phyloP scores from a whole-genome alignment of 768 basidiomycete genomes.

The Pulveroboletus sp. region DNA sequence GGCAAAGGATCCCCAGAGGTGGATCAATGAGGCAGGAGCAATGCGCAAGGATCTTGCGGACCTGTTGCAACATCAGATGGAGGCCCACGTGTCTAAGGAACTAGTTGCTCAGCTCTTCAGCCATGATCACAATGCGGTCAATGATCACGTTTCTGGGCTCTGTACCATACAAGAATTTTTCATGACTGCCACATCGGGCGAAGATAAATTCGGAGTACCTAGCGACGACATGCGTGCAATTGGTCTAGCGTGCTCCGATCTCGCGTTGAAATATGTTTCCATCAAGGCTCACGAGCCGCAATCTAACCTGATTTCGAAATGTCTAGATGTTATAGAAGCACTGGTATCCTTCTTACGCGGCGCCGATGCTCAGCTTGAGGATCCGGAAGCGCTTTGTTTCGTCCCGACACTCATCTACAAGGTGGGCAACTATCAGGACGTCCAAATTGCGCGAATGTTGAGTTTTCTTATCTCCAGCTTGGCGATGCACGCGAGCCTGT shows the following conservation, averaged over 20 bases:
- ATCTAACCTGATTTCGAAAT: constrained; percentile 82
- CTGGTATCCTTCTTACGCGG: constrained; percentile 71
- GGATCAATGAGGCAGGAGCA: constrained; percentile 83
- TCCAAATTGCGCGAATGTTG: not conserved
- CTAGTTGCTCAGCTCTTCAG: constrained; percentile 80
- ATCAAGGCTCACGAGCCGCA: constrained; percentile 88
- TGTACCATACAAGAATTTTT: constrained; percentile 73
- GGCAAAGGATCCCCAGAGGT: constrained; percentile 70
- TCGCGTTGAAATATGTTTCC: constrained; percentile 90
- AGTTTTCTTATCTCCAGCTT: constrained; percentile 47
- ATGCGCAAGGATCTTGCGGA: constrained; percentile 87
- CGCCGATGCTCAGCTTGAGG: constrained; percentile 73
- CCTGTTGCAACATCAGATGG: constrained; percentile 87
- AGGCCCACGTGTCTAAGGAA: constrained; percentile 71
- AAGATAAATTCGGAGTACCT: constrained; percentile 45
- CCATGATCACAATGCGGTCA: constrained; percentile 92
- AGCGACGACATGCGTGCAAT: constrained; percentile 52
- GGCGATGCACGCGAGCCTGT: constrained; percentile 88
- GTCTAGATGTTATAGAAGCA: constrained; percentile 80
- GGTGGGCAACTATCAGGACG: constrained; percentile 38
- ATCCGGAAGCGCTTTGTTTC: constrained; percentile 83
- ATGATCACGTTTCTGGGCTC: constrained; percentile 83
- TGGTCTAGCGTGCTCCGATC: constrained; percentile 83
- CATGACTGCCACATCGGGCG: constrained; percentile 48
- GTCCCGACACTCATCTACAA: constrained; percentile 87